A percentile compares a stretch with the other conserved stretches of the same genome.
These are phyloP conservation scores for Sporobolomyces roseus DNA, from an alignment of 768 basidiomycete genomes.

Conservation along the genomic window DNA sequence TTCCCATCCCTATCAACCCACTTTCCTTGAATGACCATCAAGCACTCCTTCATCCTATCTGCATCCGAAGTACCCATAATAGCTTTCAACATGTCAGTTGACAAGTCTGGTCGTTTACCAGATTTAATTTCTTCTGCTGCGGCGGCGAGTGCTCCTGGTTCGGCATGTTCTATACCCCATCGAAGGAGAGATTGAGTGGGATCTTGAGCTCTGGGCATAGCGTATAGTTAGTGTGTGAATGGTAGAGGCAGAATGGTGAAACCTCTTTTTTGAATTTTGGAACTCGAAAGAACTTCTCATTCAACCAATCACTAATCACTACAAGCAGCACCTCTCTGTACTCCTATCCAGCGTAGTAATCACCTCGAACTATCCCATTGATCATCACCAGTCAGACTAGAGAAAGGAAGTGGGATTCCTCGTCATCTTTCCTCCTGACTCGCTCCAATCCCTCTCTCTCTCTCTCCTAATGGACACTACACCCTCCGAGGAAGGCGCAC, in stretches of 20 bases:
- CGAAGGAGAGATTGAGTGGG: slow-evolving; percentile 71
- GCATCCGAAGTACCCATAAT: slow-evolving; percentile 82
- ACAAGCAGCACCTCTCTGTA: background rate
- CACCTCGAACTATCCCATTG: too few species aligned
- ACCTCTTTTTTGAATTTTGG: background rate
- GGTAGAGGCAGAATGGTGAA: background rate
- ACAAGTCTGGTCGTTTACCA: slow-evolving; percentile 53
- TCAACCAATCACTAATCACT: background rate
- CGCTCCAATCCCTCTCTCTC: too few species aligned
- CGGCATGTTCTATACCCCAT: slow-evolving; percentile 72
- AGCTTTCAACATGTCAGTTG: slow-evolving; percentile 77
- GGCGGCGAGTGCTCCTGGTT: slow-evolving; percentile 45
- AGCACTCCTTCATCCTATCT: slow-evolving; percentile 64
- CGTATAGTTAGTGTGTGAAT: background rate
- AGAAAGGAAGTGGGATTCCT: too few species aligned
- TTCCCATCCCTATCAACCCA: slow-evolving; percentile 51
- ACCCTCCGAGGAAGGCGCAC: background rate
- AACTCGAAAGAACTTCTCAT: too few species aligned
- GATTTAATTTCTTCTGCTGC: slow-evolving; percentile 50
- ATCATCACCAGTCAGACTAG: too few species aligned
- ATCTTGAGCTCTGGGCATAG: slow-evolving; percentile 17
- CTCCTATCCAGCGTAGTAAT: too few species aligned
- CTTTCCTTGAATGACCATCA: slow-evolving; percentile 33
- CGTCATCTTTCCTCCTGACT: too few species aligned
- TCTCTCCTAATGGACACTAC: background rate